Conservation (phyloP, 208 protist species). For the Crithidia thermophila region DNA sequence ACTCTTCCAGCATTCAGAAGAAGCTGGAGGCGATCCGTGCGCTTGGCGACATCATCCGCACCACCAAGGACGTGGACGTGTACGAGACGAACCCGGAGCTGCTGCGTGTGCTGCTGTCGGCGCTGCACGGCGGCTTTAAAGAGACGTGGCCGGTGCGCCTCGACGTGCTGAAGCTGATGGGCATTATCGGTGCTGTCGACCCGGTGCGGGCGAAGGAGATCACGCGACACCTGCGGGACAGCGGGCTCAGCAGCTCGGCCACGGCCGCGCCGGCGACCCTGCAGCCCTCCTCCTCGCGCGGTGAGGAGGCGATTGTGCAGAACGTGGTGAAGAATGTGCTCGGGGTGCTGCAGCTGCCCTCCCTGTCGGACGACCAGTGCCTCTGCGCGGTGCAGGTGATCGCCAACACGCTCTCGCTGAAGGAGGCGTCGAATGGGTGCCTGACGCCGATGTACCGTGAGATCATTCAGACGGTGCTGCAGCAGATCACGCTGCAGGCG, state of each 20-base stretch:
- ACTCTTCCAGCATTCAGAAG: constrained; percentile 81
- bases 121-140: constrained; percentile 87
- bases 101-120: constrained; percentile 77
- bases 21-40: constrained; percentile 87
- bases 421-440: constrained; percentile 48
- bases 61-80: constrained; percentile 84
- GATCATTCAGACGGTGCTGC: constrained; percentile 70
- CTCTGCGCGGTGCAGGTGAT: constrained; percentile 76
- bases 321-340: constrained; percentile 77
- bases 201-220: constrained; percentile 86
- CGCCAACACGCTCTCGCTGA: constrained; percentile 71
- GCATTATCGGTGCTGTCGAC: constrained; percentile 88
- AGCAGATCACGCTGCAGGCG: constrained; percentile 52
- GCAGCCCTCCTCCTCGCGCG: constrained; percentile 23
- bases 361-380: constrained; percentile 84
- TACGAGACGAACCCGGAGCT: constrained; percentile 80
- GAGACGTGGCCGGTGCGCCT: constrained; percentile 86
- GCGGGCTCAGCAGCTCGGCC: constrained; percentile 31
- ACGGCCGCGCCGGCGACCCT: constrained; percentile 23
- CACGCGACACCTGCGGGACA: constrained; percentile 55
- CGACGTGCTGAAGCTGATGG: constrained; percentile 91
- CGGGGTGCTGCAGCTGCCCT: constrained; percentile 81
- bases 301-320: constrained; percentile 74
- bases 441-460: constrained; percentile 58
- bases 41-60: constrained; percentile 86